Evolutionary conservation across 2,329 filamentous ascomycete species (phyloP), one percentile per base, ranked within the genome.

Genomic region (Colletotrichum brevisporum): DNA sequence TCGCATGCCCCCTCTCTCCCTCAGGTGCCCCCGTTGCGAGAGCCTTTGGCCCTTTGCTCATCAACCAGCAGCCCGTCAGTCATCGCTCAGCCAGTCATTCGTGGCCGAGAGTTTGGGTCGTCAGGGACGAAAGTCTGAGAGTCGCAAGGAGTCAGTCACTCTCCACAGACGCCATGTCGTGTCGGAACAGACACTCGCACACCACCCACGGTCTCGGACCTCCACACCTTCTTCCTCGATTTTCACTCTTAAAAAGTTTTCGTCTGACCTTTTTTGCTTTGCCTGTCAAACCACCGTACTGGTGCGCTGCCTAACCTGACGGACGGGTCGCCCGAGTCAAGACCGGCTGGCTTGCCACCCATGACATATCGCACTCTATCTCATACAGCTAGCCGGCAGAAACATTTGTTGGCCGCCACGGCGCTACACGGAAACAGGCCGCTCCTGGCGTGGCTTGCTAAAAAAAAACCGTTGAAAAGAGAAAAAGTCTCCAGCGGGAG

Each of bases 261-360:
- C 66, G 48, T 69, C 66, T 60, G 61, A 66, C 61, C 48, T 69
- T 65, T 36, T 59, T 43, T n/a, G 61, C 50, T 50, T 41, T 60
- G 27, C 47, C 63, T 69, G 66, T 69, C 66, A 69, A 69, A 60
- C 61, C 66, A 43, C 41, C 27, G 53, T 65, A 55, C 26, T 58
- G 66, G 66, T 55, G 61, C 41, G 54, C 66, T 65, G 66, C 66
- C 43, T 69, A 65, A 68, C 54, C 61, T 59, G 41, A 60, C 54
- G 43, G 66, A 54, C 55, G 66, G 66, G 61, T 69, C 66, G 16
- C 16, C 61, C 55, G 66, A 69, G 66, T 69, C 66, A 65, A 65
- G 48, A 55, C n/a, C 31, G 13, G 21, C 24, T 47, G 12, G 24
- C 18, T 48, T 48, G 48, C 50, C 50, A 55, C 50, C 41, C 21